A percentile compares a stretch with the other conserved stretches of the same genome.
phyloP scores from a whole-genome alignment of 2,329 filamentous ascomycete genomes.

The Fusarium palustre region DNA sequence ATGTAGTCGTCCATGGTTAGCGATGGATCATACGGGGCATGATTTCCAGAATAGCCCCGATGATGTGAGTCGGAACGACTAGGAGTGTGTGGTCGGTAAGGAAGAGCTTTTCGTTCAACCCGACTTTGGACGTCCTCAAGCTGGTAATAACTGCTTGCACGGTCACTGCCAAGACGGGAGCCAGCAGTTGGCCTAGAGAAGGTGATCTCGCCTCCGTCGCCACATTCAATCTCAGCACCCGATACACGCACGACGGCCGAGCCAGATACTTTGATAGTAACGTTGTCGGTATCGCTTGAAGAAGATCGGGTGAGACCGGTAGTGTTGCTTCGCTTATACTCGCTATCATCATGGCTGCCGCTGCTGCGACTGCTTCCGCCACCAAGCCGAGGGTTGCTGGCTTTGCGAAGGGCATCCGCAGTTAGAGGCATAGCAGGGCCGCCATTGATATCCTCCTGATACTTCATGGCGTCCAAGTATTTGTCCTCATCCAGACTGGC shows the following conservation, averaged over 20 bases:
- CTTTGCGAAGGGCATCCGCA: constrained; percentile 66
- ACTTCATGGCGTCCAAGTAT: constrained; percentile 55
- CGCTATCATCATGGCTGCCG: constrained; percentile 72
- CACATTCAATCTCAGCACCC: constrained; percentile 68
- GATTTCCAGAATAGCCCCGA: constrained; percentile 50
- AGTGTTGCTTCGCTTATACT: constrained; percentile 70
- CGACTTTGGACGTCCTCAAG: constrained; percentile 62
- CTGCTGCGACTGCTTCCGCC: constrained; percentile 66
- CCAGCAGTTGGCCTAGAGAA: constrained; percentile 55
- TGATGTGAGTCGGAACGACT: constrained; percentile 62
- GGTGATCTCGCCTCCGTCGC: constrained; percentile 70
- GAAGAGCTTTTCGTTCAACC: constrained; percentile 57
- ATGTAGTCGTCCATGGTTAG: constrained; percentile 48
- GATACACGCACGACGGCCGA: constrained; percentile 67
- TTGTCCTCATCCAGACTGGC: constrained; percentile 54
- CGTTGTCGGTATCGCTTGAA: constrained; percentile 65
- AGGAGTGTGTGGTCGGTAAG: constrained; percentile 59
- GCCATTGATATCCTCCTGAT: constrained; percentile 66
- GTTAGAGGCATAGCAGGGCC: constrained; percentile 63
- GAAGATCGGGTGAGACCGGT: constrained; percentile 69
- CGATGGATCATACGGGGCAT: constrained; percentile 50
- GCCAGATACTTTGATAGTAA: constrained; percentile 71
- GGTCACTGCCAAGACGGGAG: constrained; percentile 63
- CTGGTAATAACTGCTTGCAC: constrained; percentile 61
- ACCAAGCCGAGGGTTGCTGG: constrained; percentile 57